Evolutionary conservation across 305 asterid genomes (phyloP).

Genomic region (Fraxinus ornus): DNA sequence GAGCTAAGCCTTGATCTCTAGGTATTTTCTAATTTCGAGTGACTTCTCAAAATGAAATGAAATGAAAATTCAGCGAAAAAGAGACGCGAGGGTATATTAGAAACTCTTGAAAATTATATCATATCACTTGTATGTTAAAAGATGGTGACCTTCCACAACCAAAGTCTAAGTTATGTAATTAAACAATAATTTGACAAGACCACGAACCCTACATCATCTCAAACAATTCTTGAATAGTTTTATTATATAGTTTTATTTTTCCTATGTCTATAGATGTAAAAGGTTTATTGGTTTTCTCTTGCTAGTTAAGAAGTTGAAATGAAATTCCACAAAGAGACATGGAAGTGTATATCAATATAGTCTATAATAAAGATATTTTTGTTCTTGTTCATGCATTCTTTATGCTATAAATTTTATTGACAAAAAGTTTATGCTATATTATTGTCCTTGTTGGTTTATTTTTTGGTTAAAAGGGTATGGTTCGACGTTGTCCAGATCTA

Average conservation of each 20-base stretch:
- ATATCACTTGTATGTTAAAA: neutral
- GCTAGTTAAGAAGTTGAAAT: too few relatives aligned
- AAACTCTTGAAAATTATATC: neutral
- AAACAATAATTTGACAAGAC: neutral
- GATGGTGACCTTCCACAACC: neutral
- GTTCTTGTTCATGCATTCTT: neutral
- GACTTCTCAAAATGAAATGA: neutral
- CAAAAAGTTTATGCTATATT: neutral
- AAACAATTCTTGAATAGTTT: neutral
- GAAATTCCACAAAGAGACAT: too few relatives aligned
- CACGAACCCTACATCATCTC: neutral
- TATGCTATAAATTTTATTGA: neutral
- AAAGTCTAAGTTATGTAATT: neutral
- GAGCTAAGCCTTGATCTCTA: neutral
- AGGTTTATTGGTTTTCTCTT: neutral
- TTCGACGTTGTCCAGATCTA: neutral
- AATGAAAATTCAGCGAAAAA: neutral
- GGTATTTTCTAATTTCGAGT: neutral
- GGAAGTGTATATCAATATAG: too few relatives aligned
- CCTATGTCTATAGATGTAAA: neutral
- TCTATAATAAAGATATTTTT: too few relatives aligned
- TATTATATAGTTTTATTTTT: too few relatives aligned
- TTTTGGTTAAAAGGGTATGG: neutral
- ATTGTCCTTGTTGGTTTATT: neutral
- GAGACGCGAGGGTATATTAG: neutral